Evolutionary conservation across 352 stramenopile species (phyloP), one percentile per base, ranked within the genome.

Genomic region (Globisporangium middletonii): DNA sequence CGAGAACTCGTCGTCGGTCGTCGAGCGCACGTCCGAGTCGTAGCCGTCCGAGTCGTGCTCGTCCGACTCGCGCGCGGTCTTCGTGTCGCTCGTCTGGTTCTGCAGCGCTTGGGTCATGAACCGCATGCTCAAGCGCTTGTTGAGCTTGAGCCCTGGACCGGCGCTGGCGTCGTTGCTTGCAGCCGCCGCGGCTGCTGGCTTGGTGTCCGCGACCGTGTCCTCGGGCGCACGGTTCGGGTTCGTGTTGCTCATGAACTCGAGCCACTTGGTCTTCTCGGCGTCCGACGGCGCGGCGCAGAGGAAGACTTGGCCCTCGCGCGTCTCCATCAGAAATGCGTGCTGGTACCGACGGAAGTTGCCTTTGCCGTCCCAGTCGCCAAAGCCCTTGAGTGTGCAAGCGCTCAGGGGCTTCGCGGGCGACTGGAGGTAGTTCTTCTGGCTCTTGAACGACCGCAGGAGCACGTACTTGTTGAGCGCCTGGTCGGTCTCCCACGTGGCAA

Each of bases 371-470:
- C 84, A 94, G 52, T 86, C 79, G 23, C 72, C 77, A 49, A 94
- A 72, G 58, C 80, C 80, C 60, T 90, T 87, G 42, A 94, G 63
- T 42, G 73, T 64, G 57, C 89, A 68, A 27, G 75, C 68, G 43
- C 72, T 83, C 51, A 81, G 57, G 16, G 82, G 78, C 56, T 77
- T 74, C 47, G 76, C 64, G 4, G 77, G 73, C n/a, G 73, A 63
- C 33, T 68, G 67, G 42, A 67, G 52, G 62, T 84, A 89, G 23
- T 47, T 60, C 30, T 67, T 65, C 19, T 67, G 62, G 44, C 53
- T 75, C 69, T 91, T 90, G 71, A 87, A 94, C 55, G 77, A 84
- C 28, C 79, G 77, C 62, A 94, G 53, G 56, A 89, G 68, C n/a
- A 89, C 70, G 56, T 67, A 82, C 59, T 77, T 79, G 57, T 63